These are phyloP conservation scores for Aspergillus sp. DNA, from an alignment of 2,329 filamentous ascomycete species.

Conservation along the genomic window DNA sequence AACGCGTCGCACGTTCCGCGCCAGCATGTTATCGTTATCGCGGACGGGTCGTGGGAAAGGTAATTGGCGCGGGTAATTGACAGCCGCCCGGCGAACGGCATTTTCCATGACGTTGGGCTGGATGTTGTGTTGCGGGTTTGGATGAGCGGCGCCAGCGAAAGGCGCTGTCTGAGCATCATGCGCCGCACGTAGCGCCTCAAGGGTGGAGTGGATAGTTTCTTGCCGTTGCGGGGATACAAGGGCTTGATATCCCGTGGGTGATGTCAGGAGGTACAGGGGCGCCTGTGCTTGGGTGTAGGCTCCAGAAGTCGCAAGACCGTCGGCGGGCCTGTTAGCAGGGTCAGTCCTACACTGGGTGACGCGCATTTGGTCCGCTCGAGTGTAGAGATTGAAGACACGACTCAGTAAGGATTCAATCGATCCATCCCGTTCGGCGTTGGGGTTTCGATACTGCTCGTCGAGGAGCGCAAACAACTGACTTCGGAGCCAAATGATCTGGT, in stretches of 20 bases:
- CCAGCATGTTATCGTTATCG: constrained; percentile 34
- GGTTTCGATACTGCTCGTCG: constrained; percentile 30
- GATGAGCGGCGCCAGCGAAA: not conserved
- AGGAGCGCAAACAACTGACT: constrained; percentile 30
- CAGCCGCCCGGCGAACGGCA: constrained; percentile 29
- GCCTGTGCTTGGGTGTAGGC: constrained; percentile 4
- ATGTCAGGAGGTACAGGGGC: constrained; percentile 43
- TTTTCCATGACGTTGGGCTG: constrained; percentile 27
- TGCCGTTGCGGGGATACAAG: constrained; percentile 39
- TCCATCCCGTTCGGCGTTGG: constrained; percentile 20
- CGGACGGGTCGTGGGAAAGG: constrained; percentile 23
- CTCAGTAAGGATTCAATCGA: constrained; percentile 26
- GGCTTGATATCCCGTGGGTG: constrained; percentile 45
- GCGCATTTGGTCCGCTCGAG: constrained; percentile 31
- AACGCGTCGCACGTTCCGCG: constrained; percentile 42
- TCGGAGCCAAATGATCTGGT: constrained; percentile 28
- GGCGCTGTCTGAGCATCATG: constrained; percentile 7
- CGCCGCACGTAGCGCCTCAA: constrained; percentile 12
- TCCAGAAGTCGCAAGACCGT: not conserved
- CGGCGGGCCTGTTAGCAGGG: not conserved
- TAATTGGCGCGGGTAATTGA: constrained; percentile 27
- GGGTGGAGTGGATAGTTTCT: constrained; percentile 15
- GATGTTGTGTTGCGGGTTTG: constrained; percentile 12
- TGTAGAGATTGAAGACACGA: constrained; percentile 29
- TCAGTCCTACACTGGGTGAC: constrained; percentile 15